These are phyloP conservation scores for Staphylotrichum tortipilum DNA, from an alignment of 495 filamentous ascomycete genomes.

Conservation along the genomic window DNA sequence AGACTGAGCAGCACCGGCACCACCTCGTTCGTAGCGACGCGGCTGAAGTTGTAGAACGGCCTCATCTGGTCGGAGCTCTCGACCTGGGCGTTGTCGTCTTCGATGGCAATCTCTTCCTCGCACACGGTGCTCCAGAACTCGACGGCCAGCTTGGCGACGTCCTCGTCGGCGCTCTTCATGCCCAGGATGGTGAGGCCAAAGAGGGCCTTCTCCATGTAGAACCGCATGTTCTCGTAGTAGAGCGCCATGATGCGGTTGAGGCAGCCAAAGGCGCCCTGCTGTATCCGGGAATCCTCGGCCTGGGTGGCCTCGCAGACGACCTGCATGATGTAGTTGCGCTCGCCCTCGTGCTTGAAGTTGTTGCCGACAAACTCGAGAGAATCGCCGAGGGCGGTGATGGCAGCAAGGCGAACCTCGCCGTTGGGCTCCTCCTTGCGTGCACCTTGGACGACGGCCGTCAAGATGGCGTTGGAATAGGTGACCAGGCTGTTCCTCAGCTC, in stretches of 20 bases:
- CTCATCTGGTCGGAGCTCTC: slow-evolving; percentile 72
- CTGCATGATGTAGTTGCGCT: slow-evolving; percentile 99
- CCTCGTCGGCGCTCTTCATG: slow-evolving; percentile 96
- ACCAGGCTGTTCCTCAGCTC: slow-evolving; percentile 76
- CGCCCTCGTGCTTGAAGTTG: slow-evolving; percentile 98
- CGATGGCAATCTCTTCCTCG: slow-evolving; percentile 94
- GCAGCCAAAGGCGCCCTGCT: slow-evolving; percentile 92
- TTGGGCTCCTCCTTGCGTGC: slow-evolving; percentile 92
- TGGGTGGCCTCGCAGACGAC: slow-evolving; percentile 98
- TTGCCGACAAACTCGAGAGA: slow-evolving; percentile 95
- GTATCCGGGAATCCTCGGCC: slow-evolving; percentile 76
- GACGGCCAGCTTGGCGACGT: slow-evolving; percentile 93
- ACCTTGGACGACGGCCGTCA: slow-evolving; percentile 95
- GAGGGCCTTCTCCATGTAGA: slow-evolving; percentile 99
- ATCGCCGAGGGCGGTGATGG: slow-evolving; percentile 88
- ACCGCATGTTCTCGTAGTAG: slow-evolving; percentile 99
- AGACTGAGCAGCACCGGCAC: slow-evolving; percentile 82
- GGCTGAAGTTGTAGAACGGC: slow-evolving; percentile 84
- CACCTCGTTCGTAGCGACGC: slow-evolving; percentile 82
- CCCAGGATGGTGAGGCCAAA: slow-evolving; percentile 98
- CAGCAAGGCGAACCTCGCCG: slow-evolving; percentile 78
- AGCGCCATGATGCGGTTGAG: slow-evolving; percentile 95
- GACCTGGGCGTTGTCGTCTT: slow-evolving; percentile 85
- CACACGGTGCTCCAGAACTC: slow-evolving; percentile 99
- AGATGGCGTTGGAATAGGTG: slow-evolving; percentile 88